Percentiles rank a stretch among this genome's conserved stretches.
These are phyloP conservation scores for Candida sojae DNA, from an alignment of 1,139 yeast genomes.

Conservation along the genomic window DNA sequence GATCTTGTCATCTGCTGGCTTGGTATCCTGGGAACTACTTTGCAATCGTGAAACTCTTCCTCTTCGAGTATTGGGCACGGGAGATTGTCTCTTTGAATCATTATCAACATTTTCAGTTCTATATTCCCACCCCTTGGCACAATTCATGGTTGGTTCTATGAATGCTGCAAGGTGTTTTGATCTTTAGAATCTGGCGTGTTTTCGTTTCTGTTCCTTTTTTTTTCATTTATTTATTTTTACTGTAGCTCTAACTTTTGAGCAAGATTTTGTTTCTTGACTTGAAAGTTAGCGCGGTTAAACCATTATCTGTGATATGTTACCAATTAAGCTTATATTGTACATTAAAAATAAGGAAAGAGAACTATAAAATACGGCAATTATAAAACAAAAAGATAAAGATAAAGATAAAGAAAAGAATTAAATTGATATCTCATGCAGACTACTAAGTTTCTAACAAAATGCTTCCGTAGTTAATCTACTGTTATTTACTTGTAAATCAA, in stretches of 20 bases:
- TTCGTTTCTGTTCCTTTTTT: background rate
- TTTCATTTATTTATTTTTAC: background rate
- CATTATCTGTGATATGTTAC: background rate
- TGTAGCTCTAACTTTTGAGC: background rate
- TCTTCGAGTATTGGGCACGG: constrained; percentile 12
- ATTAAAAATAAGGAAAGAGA: background rate
- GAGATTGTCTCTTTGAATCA: background rate
- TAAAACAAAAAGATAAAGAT: too few relatives aligned
- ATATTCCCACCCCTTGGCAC: constrained; percentile 36
- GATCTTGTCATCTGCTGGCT: constrained; percentile 17
- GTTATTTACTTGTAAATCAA: constrained; percentile 57
- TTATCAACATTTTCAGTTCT: constrained; percentile 17
- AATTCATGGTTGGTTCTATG: constrained; percentile 10
- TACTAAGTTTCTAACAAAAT: background rate
- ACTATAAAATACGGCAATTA: background rate
- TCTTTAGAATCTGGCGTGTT: too few relatives aligned
- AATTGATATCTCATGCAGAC: background rate
- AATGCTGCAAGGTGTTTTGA: too few relatives aligned
- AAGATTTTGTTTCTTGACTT: background rate
- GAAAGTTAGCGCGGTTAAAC: background rate
- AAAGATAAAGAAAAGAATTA: background rate
- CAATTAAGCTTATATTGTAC: background rate
- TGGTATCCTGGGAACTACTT: constrained; percentile 17
- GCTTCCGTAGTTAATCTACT: background rate
- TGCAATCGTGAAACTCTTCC: constrained; percentile 16